A percentile compares a stretch with the other conserved stretches of the same genome.
Conservation (phyloP, 164 flowering plant species). For the Aristolochia fimbriata region DNA sequence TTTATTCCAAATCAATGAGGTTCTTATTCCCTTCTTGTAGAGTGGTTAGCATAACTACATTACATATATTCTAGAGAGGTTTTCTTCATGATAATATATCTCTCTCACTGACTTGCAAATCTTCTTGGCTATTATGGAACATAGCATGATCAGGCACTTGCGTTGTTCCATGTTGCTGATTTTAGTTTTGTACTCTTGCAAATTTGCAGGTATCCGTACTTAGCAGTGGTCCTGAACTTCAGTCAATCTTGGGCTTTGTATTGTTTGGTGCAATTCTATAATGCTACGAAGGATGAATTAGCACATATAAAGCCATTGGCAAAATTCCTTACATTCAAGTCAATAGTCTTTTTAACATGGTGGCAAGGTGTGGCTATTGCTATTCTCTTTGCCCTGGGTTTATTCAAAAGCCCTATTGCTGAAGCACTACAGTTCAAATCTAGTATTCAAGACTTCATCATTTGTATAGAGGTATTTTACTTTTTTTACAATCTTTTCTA, state of each 20-base stretch:
- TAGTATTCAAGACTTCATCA: slow-evolving; percentile 90
- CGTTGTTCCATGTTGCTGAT: too few relatives aligned
- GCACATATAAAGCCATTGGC: slow-evolving; percentile 81
- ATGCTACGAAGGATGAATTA: slow-evolving; percentile 74
- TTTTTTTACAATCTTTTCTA: slow-evolving; percentile 1
- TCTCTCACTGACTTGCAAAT: too few relatives aligned
- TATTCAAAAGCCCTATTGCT: slow-evolving; percentile 82
- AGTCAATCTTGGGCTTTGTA: slow-evolving; percentile 99
- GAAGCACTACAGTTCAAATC: slow-evolving; percentile 78
- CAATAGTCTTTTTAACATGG: slow-evolving; percentile 97
- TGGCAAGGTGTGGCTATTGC: slow-evolving; percentile 99
- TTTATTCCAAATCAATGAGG: too few relatives aligned
- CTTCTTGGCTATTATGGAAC: too few relatives aligned
- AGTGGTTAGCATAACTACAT: too few relatives aligned
- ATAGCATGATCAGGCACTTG: too few relatives aligned
- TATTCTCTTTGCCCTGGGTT: slow-evolving; percentile 59
- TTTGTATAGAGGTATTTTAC: slow-evolving; percentile 88
- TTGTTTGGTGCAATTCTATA: slow-evolving; percentile 87
- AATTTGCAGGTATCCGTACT: slow-evolving; percentile 72
- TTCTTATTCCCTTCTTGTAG: too few relatives aligned
- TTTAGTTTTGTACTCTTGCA: neutral
- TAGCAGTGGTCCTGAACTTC: slow-evolving; percentile 91
- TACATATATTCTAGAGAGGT: too few relatives aligned
- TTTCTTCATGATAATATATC: too few relatives aligned
- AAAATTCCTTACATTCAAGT: slow-evolving; percentile 84